phyloP scores from a whole-genome alignment of 1,284 basidiomycete genomes.

The Papiliotrema nemorosa region DNA sequence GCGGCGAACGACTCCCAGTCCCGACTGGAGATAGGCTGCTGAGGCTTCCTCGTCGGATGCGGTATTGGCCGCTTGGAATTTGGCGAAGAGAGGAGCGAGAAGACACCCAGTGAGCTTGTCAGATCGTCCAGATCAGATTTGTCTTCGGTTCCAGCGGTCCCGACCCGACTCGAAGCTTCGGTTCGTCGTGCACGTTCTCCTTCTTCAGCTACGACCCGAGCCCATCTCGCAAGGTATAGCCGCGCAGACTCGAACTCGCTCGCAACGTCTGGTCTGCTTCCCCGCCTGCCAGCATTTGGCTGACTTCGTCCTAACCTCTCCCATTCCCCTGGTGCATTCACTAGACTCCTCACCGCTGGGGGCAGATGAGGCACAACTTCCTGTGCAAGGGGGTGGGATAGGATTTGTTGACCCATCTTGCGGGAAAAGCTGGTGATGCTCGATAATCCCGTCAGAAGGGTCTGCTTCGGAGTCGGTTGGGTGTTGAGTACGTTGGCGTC shows the following conservation, averaged over 20 bases:
- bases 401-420: conserved; percentile 82
- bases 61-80: conserved; percentile 36
- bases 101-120: conserved; percentile 73
- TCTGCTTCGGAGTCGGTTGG: conserved; percentile 34
- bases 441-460: conserved; percentile 71
- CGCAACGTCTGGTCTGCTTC: conserved; percentile 53
- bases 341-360: conserved; percentile 80
- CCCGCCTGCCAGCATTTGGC: conserved; percentile 57
- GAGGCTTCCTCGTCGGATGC: conserved; percentile 43
- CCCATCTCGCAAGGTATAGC: conserved; percentile 96
- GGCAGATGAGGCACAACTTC: conserved; percentile 91
- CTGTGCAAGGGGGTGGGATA: conserved; percentile 88
- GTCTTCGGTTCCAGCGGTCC: conserved; percentile 8
- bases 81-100: conserved; percentile 63
- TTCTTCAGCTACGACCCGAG: conserved; percentile 85
- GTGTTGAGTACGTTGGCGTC: conserved; percentile 15
- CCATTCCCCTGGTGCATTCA: conserved; percentile 67
- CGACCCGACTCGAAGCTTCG: conserved; percentile 55
- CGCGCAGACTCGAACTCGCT: conserved; percentile 90
- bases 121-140: conserved; percentile 53
- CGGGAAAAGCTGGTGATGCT: conserved; percentile 84
- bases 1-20: conserved; percentile 42
- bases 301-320: conserved; percentile 59
- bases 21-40: conserved; percentile 38
- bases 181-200: conserved; percentile 77